Evolutionary conservation across 2,329 filamentous ascomycete species (phyloP), one percentile per base, ranked within the genome.

Genomic region (Cercospora sp.): DNA sequence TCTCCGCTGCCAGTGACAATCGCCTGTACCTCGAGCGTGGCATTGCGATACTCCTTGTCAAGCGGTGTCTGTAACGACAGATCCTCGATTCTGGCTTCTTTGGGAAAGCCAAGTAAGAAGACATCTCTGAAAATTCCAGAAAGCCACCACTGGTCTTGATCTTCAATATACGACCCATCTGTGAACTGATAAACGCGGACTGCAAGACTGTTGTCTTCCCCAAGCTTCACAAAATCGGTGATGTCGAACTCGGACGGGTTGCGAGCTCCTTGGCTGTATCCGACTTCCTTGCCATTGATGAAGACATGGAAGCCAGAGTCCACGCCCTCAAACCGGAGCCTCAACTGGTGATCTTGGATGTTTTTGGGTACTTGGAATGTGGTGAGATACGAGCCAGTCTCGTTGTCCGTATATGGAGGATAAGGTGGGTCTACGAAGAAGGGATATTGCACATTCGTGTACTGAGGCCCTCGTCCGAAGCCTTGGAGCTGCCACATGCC

Each of bases 211-310:
- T 91, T 92, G 57, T 82, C 78, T 3, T 73, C 80, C 4, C 78
- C 77, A 6, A 76, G 75, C 20, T 79, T 76, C 1, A 91, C 79
- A 33, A 83, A 78, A 0, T 79, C 72, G 0, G 87, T 88, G 12
- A 92, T 80, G 69, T 92, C 90, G 72, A 91, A 92, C 74, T 92
- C 90, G 7, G 87, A 84, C 0, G 90, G 83, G 72, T 92, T 92
- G 42, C 90, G 83, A 9, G 86, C 86, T 0, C 90, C 90, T 74
- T 92, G 89, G 31, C 87, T 87, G 73, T 91, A 92, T 2, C 90
- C 90, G 2, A 91, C 80, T 39, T 87, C 79, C 16, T 80, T 75
- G 0, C 88, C 87, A 70, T 92, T 92, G 6, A 92, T 79, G 84
- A 86, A 91, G 10, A 91, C 79, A 76, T 91, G 89, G 72, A 89